phyloP scores from a whole-genome alignment of 129 eudicot genomes.

The Escallonia rubra region DNA sequence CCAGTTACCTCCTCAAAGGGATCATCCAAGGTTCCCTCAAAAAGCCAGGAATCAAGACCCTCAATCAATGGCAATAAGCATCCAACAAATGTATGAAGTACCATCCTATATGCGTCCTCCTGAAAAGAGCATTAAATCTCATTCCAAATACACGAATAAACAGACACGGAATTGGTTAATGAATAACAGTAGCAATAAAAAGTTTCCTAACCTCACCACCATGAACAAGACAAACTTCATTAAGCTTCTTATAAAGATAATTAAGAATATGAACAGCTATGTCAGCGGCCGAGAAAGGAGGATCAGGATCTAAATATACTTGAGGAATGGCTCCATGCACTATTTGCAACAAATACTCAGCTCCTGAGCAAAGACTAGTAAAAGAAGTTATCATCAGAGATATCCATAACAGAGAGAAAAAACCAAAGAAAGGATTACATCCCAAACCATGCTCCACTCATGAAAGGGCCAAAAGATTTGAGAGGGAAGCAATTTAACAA shows the following conservation, averaged over 20 bases:
- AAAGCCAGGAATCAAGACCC: constrained; percentile 91
- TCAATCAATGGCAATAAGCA: constrained; percentile 80
- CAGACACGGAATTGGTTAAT: neutral
- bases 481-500: too few relatives aligned
- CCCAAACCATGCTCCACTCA: neutral
- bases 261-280: constrained; percentile 76
- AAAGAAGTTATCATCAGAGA: constrained; percentile 24
- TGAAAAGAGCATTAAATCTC: constrained; percentile 28
- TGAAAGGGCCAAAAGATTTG: too few relatives aligned
- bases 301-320: constrained; percentile 40
- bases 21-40: constrained; percentile 88
- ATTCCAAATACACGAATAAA: constrained; percentile 12
- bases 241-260: constrained; percentile 68
- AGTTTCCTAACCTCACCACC: constrained; percentile 76
- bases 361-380: constrained; percentile 82
- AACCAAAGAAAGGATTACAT: neutral
- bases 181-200: constrained; percentile 9
- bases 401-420: constrained; percentile 10
- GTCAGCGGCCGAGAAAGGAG: constrained; percentile 58
- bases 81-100: constrained; percentile 65
- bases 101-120: constrained; percentile 89
- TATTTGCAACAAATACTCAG: constrained; percentile 65
- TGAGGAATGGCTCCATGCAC: constrained; percentile 76
- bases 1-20: constrained; percentile 84
- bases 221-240: constrained; percentile 79